Conservation (phyloP, 306 rosid genomes). For the Hippophae rhamnoides region DNA sequence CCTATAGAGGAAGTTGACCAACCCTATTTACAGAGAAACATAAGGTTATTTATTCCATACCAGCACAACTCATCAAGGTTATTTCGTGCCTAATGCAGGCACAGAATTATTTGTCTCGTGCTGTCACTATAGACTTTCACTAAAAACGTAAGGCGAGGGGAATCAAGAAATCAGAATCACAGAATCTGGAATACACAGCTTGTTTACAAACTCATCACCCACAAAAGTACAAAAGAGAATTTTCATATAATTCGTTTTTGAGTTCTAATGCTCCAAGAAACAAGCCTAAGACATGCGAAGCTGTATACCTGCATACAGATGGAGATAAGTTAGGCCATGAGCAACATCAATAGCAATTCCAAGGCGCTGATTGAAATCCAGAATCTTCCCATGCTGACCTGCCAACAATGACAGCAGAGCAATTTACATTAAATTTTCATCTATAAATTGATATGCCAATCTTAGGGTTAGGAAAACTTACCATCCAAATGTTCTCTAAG, state of each 20-base stretch:
- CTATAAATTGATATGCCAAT: conserved; percentile 9
- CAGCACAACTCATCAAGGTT: no score
- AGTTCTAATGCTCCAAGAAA: neutral
- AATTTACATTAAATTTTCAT: conserved; percentile 14
- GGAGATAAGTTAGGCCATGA: conserved; percentile 91
- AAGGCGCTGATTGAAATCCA: conserved; percentile 93
- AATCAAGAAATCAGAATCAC: neutral
- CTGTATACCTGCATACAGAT: conserved; percentile 67
- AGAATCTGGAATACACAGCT: neutral
- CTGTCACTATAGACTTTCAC: neutral
- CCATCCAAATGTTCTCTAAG: conserved; percentile 98
- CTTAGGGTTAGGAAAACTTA: conserved; percentile 31
- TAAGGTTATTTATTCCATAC: no score
- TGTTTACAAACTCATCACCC: neutral
- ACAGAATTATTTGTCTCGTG: no score
- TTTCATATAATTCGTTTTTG: neutral
- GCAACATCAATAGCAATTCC: conserved; percentile 95
- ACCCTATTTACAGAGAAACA: no score
- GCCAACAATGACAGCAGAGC: conserved; percentile 23
- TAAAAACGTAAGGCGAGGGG: neutral
- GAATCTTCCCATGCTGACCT: conserved; percentile 65
- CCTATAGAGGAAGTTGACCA: no score
- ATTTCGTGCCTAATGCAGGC: no score
- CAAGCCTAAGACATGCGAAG: neutral
- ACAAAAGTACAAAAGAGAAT: no score